Base-by-base conservation (phyloP, 2,329 filamentous ascomycete genomes). In the Fusarium beomiforme region DNA sequence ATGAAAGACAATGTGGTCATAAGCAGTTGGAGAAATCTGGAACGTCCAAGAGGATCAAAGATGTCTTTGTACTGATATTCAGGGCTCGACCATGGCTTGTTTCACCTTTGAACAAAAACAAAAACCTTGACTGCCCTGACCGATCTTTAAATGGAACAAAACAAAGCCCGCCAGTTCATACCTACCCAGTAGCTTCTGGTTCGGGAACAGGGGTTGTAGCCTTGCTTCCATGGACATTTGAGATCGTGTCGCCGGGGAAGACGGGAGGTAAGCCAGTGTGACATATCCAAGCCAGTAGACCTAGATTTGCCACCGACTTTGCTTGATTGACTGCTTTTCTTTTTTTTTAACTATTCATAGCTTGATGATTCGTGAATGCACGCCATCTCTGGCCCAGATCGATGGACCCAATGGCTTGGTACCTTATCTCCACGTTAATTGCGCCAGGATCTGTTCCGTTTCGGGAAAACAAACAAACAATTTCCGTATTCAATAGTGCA, bases 171-270 rank as follows among this genome's bases (percentile, higher is more conserved):
- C 37, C 54, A 24, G 33, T 54, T 58, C 47, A 44, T 57, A 36
- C 19, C 16, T 50, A 19, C 31, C 31, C 31, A n/a, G n/a, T n/a
- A 31, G 53, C 34, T 54, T 54, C 47, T 59, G 46, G 24, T 57
- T 43, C 56, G 55, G 54, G 44, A 49, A 51, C 70, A 73, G 58
- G 67, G 70, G 41, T 71, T 46, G 26, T 57, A 58, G 43, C 68
- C 58, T 58, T 58, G 46, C 58, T 57, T 49, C 36, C 34, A 49
- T 47, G 23, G 37, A 59, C 39, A 58, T 54, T 58, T 57, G 62
- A 39, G 41, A 56, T 24, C 31, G 50, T 24, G 39, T 47, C 43
- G 29, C 50, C 59, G 43, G 57, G 67, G 66, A 66, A 36, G 37
- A 41, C 57, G 67, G 64, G 42, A 59, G 41, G 57, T 54, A 31